These are phyloP conservation scores for Cystoderma amianthinum DNA, from an alignment of 768 basidiomycete genomes.

Conservation along the genomic window DNA sequence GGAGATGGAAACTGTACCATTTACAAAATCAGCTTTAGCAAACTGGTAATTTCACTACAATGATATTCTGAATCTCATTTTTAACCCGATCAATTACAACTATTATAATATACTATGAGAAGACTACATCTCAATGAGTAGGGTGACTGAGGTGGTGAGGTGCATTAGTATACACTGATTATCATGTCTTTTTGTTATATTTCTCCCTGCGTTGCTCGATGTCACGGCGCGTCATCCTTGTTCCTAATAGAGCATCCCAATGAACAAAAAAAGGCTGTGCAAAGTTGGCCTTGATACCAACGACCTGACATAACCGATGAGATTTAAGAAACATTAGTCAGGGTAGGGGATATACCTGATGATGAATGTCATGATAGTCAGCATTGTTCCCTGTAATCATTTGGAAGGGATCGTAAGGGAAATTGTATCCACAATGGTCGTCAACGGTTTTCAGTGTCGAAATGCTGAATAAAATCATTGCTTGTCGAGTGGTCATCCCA, in stretches of 20 bases:
- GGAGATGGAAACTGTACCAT: constrained; percentile 68
- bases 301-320: constrained; percentile 27
- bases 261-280: constrained; percentile 94
- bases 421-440: constrained; percentile 86
- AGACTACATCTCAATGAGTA: too few relatives aligned
- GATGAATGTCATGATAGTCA: constrained; percentile 98
- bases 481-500: constrained; percentile 73
- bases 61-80: background rate
- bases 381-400: constrained; percentile 82
- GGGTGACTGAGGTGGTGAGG: too few relatives aligned
- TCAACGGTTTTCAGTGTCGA: constrained; percentile 92
- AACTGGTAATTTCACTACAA: constrained; percentile 38
- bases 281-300: constrained; percentile 95
- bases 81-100: too few relatives aligned
- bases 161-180: too few relatives aligned
- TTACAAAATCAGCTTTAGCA: constrained; percentile 42
- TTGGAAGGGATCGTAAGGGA: constrained; percentile 93
- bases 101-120: constrained; percentile 1
- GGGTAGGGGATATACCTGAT: constrained; percentile 57
- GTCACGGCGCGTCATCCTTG: constrained; percentile 71
- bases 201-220: constrained; percentile 45
- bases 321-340: constrained; percentile 1
- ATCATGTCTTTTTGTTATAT: constrained; percentile 21
- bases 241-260: constrained; percentile 85
- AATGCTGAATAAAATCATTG: constrained; percentile 74